Base-by-base conservation (phyloP, 1,284 basidiomycete species). In the Pseudozyma thailandica region DNA sequence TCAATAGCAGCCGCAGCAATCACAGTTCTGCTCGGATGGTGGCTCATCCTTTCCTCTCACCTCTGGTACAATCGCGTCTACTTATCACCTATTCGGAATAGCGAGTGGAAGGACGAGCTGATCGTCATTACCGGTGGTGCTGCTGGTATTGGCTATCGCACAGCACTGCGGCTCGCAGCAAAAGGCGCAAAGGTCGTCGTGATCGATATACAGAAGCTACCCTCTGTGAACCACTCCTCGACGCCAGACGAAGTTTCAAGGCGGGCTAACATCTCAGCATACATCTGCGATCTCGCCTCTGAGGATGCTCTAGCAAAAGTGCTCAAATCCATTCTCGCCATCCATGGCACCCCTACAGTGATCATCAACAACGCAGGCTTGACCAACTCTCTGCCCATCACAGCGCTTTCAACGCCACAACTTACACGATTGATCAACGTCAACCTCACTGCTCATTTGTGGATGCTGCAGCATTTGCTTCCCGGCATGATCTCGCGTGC, bases 291-390 rank as follows among this genome's bases (percentile, higher is more conserved):
- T 38, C 35, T 78, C 2, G 64, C 74, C 6, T 49, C 54, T 18
- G 50, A 61, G 21, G 69, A 66, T 48, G 63, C 58, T 4, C 52
- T 72, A 6, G 35, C 54, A 46, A 72, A 72, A 44, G 69, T 72
- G 41, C 35, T 60, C 55, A 56, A 58, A 25, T 48, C 62, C 16
- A 42, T 62, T 50, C 46, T 59, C 20, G 37, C 30, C 12, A 35
- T 50, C 13, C 71, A 75, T 39, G 73, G 75, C 10, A 39, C 38
- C 3, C 64, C 63, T 30, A 95, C 95, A 0, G 87, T 98, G 28
- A 84, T 98, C 15, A 86, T 98, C 78, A 98, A 98, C 85, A 98
- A 97, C 78, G 95, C 95, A 1, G 95, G 94, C n/a, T 89, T 97
- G 52, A 92, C 92, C 28, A 90, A 94, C 83, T 93, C 94, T 27